phyloP scores from a whole-genome alignment of 306 rosid species.

The Leucaena leucocephala region DNA sequence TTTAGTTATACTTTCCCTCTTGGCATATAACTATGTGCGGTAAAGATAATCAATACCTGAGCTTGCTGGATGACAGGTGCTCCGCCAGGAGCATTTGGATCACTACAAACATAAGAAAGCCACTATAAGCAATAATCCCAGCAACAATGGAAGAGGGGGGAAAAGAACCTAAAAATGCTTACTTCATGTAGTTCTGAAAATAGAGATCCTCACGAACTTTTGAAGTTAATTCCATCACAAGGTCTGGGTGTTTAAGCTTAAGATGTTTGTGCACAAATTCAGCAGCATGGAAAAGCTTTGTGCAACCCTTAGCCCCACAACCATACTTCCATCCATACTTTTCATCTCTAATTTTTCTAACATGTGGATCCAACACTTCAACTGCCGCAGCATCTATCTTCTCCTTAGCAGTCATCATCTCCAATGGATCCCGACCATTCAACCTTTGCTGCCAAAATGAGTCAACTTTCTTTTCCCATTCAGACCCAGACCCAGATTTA shows the following conservation, averaged over 20 bases:
- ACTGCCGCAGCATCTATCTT: constrained; percentile 90
- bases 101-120: constrained; percentile 59
- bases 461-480: constrained; percentile 91
- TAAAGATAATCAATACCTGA: constrained; percentile 54
- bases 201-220: constrained; percentile 90
- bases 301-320: constrained; percentile 99
- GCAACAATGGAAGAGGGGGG: constrained; percentile 1
- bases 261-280: constrained; percentile 97
- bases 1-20: constrained; percentile 11
- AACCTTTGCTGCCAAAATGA: constrained; percentile 85
- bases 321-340: constrained; percentile 99
- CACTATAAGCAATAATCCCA: constrained; percentile 40
- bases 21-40: constrained; percentile 3
- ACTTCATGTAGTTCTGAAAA: constrained; percentile 96
- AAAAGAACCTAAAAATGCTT: constrained; percentile 42
- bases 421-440: constrained; percentile 91
- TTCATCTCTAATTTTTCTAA: constrained; percentile 97
- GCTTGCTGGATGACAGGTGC: constrained; percentile 95
- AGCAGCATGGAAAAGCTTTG: constrained; percentile 96
- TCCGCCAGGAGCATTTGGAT: constrained; percentile 91
- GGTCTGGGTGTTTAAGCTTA: constrained; percentile 89
- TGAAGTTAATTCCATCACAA: constrained; percentile 76
- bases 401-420: constrained; percentile 93
- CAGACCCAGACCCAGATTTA: constrained; percentile 71
- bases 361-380: constrained; percentile 85